Evolutionary conservation across 495 filamentous ascomycete species (phyloP).

Genomic region (Entonaema liquescens): DNA sequence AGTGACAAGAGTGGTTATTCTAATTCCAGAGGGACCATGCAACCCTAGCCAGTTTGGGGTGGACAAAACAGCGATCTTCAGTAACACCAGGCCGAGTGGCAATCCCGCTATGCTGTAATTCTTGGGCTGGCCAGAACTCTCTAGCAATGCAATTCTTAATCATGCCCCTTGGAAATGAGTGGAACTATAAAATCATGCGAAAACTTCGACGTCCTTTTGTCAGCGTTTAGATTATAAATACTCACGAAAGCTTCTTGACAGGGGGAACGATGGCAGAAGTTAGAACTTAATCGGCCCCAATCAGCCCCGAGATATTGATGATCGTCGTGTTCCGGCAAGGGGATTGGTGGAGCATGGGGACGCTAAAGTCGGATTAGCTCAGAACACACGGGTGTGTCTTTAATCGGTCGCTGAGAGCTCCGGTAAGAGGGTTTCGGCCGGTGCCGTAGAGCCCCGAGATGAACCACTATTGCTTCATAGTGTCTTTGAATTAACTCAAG

Average conservation of each 20-base stretch:
- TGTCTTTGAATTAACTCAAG: background rate
- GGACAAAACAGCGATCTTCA: background rate
- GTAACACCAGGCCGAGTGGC: background rate
- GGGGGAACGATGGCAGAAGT: background rate
- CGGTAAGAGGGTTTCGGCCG: constrained; percentile 11
- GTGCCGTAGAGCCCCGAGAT: constrained; percentile 17
- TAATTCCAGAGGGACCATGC: background rate
- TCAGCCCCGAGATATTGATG: constrained; percentile 6
- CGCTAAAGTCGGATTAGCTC: background rate
- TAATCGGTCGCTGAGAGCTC: constrained; percentile 29
- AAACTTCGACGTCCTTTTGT: background rate
- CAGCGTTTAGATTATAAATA: background rate
- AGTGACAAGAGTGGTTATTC: no score
- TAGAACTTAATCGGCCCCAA: constrained; percentile 1
- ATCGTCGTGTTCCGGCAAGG: background rate
- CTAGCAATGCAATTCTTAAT: background rate
- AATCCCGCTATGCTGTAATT: background rate
- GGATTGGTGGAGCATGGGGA: background rate
- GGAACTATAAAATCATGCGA: background rate
- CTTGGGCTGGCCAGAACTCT: background rate
- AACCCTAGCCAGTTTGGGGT: background rate
- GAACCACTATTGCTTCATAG: constrained; percentile 20
- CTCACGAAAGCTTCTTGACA: background rate
- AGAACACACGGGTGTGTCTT: constrained; percentile 11
- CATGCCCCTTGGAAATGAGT: background rate